Conservation (phyloP, 768 basidiomycete genomes). For the Pleurotus sapidus region DNA sequence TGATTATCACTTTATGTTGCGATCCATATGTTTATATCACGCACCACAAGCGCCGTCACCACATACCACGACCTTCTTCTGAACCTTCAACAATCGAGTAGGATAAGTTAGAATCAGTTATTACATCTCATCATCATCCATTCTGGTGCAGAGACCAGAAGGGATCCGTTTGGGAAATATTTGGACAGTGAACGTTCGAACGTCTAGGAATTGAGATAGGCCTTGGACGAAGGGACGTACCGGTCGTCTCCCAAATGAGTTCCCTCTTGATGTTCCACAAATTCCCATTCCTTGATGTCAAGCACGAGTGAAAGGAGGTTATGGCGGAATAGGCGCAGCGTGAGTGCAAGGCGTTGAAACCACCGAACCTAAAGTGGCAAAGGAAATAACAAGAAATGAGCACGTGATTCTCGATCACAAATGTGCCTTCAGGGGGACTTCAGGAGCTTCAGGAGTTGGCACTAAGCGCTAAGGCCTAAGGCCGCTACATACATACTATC, state of each 20-base stretch:
- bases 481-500: no score
- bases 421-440: no score
- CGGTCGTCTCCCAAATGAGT: conserved; percentile 13
- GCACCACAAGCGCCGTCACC: conserved; percentile 94
- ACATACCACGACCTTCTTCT: conserved; percentile 77
- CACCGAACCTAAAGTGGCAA: background rate
- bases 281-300: background rate
- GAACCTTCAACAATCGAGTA: conserved; percentile 28
- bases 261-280: conserved; percentile 13
- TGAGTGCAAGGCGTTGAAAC: background rate
- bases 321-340: background rate
- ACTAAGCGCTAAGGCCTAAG: no score
- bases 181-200: no score
- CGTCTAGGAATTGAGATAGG: background rate
- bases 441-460: no score
- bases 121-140: no score
- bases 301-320: background rate
- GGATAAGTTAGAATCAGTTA: background rate
- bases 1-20: conserved; percentile 8
- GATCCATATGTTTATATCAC: conserved; percentile 22
- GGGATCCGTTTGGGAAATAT: background rate
- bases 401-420: background rate
- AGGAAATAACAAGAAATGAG: background rate
- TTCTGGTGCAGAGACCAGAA: no score
- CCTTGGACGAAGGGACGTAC: conserved; percentile 7